Conservation (phyloP, 768 basidiomycete species). For the Suillus subalutaceus region DNA sequence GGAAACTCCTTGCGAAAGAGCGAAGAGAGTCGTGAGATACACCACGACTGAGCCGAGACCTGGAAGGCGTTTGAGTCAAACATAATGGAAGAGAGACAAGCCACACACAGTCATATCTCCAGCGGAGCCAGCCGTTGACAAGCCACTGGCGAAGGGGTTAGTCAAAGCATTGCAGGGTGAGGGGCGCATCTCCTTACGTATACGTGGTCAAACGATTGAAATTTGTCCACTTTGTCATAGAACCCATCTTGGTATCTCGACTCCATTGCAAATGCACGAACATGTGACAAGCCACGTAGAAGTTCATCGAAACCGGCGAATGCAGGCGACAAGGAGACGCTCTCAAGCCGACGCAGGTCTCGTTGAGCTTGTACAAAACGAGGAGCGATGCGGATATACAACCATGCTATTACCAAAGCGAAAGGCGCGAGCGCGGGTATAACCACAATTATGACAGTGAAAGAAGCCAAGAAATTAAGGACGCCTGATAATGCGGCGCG, state of each 20-base stretch:
- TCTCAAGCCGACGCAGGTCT: conserved; percentile 69
- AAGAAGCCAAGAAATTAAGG: conserved; percentile 64
- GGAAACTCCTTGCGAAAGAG: conserved; percentile 55
- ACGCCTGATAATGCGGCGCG: conserved; percentile 57
- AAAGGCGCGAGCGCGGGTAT: conserved; percentile 69
- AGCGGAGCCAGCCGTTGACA: conserved; percentile 68
- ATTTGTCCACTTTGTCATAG: conserved; percentile 62
- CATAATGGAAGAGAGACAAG: neutral
- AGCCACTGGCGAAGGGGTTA: conserved; percentile 50
- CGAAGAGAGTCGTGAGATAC: conserved; percentile 68
- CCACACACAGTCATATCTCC: conserved; percentile 70
- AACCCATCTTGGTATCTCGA: conserved; percentile 64
- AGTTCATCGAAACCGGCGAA: conserved; percentile 78
- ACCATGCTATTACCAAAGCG: conserved; percentile 67
- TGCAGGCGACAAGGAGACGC: conserved; percentile 67
- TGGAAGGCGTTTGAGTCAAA: conserved; percentile 20
- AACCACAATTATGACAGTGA: conserved; percentile 62
- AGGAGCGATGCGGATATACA: conserved; percentile 67
- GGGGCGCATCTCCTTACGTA: conserved; percentile 52
- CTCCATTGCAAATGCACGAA: conserved; percentile 76
- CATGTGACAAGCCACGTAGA: conserved; percentile 64
- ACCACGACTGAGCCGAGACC: conserved; percentile 75
- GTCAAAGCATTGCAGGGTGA: neutral
- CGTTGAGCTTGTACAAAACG: conserved; percentile 63
- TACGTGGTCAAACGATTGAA: conserved; percentile 72